Base-by-base conservation (phyloP, 139 green algal species). In the Chlorella sp. region DNA sequence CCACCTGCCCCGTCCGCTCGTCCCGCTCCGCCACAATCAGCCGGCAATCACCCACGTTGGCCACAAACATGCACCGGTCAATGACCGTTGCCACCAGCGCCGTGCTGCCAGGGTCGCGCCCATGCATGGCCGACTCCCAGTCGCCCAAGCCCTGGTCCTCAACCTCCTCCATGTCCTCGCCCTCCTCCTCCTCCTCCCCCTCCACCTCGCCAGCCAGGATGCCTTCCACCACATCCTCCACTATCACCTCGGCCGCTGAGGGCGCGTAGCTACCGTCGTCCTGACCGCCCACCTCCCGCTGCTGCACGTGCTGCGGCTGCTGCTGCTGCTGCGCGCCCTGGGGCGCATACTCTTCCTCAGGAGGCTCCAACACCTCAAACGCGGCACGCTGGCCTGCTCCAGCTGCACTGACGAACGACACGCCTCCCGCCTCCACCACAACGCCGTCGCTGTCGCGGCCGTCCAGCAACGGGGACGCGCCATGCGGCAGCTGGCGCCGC, bases 41-140 rank as follows among this genome's bases (percentile, higher is more conserved):
- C 34, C 73, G 49, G 27, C 73, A 78, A 31, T 78, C 73, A 2
- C 73, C 73, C 49, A 78, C 73, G 26, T 78, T 78, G n/a, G 73
- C 73, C 26, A 72, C 65, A 14, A 69, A 59, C 73, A 78, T 31
- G 3, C 6, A 24, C 35, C 49, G 65, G 26, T 72, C 73, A 14
- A 78, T 72, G 64, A 73, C 31, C 31, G 51, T 67, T 1, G 66
- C 64, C 31, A 78, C 65, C 4, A 78, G 64, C 3, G 73, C 73
- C 26, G 73, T 78, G 73, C 35, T 67, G 65, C 73, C 73, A 24
- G 73, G 73, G 31, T 78, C 73, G 1, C 73, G 29, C 2, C 30
- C 73, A 23, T 71, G 17, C 23, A 69, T 24, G 33, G 20, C 6
- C 2, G 32, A 4, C 5, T 26, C 14, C 5, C 63, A 26, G 20